These are phyloP conservation scores for Nephromyces sp. DNA, from an alignment of 169 alveolate species.

Conservation along the genomic window DNA sequence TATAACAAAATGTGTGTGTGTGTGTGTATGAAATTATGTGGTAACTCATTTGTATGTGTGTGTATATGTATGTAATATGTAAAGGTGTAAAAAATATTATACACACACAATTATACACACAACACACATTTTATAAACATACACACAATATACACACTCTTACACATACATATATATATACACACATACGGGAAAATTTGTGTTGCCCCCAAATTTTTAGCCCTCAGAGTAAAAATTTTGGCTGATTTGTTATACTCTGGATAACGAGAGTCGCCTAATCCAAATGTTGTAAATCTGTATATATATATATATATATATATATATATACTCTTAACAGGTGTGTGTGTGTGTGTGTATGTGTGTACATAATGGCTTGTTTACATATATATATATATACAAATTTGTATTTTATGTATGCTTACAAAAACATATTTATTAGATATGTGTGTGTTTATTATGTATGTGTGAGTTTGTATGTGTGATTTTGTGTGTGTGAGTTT, in stretches of 20 bases:
- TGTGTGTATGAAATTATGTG: background rate
- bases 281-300: conserved; percentile 56
- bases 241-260: conserved; percentile 61
- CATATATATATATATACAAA: background rate
- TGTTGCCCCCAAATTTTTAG: conserved; percentile 53
- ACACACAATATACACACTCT: background rate
- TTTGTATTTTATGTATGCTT: background rate
- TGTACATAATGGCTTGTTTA: background rate
- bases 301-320: conserved; percentile 1
- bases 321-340: background rate
- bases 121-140: background rate
- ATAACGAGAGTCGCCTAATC: conserved; percentile 68
- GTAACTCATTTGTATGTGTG: background rate
- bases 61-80: background rate
- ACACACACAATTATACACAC: background rate
- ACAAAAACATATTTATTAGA: background rate
- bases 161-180: background rate
- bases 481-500: background rate
- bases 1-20: background rate
- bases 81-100: background rate
- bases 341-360: background rate
- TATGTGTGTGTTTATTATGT: background rate
- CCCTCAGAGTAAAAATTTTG: conserved; percentile 47
- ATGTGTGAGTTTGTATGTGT: background rate
- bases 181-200: conserved; percentile 14